Evolutionary conservation across 148 eudicot genomes (phyloP).

Genomic region (Rhododendron molle): DNA sequence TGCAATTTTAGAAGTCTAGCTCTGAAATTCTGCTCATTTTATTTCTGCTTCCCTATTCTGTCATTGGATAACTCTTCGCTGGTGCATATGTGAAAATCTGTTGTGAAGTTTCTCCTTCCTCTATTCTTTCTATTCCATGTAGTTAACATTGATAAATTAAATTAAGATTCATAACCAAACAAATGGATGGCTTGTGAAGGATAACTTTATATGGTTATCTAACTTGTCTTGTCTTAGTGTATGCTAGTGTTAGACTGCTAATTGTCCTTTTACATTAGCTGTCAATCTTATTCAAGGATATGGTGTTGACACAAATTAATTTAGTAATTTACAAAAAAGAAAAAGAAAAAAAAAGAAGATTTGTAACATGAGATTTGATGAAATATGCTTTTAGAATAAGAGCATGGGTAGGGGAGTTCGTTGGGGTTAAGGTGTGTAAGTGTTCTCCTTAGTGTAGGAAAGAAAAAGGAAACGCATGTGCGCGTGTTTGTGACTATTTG

Average conservation of each 20-base stretch:
- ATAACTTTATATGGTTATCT: not conserved
- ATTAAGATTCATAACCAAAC: not conserved
- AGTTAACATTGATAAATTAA: not conserved
- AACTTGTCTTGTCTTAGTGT: not conserved
- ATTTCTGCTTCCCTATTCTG: not conserved
- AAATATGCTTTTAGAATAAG: not conserved
- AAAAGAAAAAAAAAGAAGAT: not conserved
- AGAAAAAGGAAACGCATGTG: not conserved
- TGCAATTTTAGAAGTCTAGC: not conserved
- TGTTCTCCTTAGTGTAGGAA: not conserved
- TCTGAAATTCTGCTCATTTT: not conserved
- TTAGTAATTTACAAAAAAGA: not conserved
- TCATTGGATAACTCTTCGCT: not conserved
- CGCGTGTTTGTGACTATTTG: not conserved
- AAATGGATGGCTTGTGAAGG: not conserved
- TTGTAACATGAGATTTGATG: not conserved
- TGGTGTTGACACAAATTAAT: not conserved
- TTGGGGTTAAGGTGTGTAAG: not conserved
- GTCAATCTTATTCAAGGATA: not conserved
- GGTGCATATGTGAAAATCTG: not conserved
- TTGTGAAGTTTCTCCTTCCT: not conserved
- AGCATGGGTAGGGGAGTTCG: not conserved
- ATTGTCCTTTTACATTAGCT: not conserved
- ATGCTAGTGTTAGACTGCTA: not conserved
- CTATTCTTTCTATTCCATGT: not conserved